Conservation (phyloP, 768 basidiomycete species). For the Russula sp. region DNA sequence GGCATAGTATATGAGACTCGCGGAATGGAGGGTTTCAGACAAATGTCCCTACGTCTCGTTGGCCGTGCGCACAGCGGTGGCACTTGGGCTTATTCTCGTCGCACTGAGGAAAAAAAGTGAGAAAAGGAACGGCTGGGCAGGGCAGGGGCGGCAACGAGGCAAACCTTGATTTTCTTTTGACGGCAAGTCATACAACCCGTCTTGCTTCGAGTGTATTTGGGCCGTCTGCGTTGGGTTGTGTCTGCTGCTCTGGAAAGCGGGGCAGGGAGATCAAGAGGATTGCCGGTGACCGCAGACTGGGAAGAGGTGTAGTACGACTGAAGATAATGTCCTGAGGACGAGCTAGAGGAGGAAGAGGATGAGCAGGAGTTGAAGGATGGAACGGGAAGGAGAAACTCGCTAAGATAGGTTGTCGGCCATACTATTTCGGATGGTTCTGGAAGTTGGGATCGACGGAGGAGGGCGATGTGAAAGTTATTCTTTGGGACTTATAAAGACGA, state of each 20-base stretch:
- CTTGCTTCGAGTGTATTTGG: conserved; percentile 92
- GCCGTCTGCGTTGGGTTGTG: conserved; percentile 62
- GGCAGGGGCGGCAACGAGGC: conserved; percentile 21
- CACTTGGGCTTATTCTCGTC: conserved; percentile 88
- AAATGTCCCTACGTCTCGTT: conserved; percentile 57
- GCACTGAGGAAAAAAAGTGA: conserved; percentile 46
- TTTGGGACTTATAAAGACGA: conserved; percentile 24
- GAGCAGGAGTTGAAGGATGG: background rate
- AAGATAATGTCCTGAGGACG: conserved; percentile 25
- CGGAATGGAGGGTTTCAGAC: background rate
- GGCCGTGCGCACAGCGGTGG: conserved; percentile 78
- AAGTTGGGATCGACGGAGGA: conserved; percentile 26
- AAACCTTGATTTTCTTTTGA: conserved; percentile 89
- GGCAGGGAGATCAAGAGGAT: conserved; percentile 33
- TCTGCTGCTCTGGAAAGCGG: conserved; percentile 41
- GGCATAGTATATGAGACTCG: background rate
- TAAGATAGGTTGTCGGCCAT: conserved; percentile 32
- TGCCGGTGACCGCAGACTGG: conserved; percentile 33
- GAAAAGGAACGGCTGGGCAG: background rate
- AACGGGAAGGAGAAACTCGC: conserved; percentile 24
- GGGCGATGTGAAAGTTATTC: conserved; percentile 25
- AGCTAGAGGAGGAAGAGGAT: conserved; percentile 21
- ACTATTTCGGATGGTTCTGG: conserved; percentile 23
- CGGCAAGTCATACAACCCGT: conserved; percentile 93
- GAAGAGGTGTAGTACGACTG: conserved; percentile 29